A percentile compares a stretch with the other conserved stretches of the same genome.
Evolutionary conservation across 768 basidiomycete species (phyloP).

Genomic region (Daedaleopsis nitida): DNA sequence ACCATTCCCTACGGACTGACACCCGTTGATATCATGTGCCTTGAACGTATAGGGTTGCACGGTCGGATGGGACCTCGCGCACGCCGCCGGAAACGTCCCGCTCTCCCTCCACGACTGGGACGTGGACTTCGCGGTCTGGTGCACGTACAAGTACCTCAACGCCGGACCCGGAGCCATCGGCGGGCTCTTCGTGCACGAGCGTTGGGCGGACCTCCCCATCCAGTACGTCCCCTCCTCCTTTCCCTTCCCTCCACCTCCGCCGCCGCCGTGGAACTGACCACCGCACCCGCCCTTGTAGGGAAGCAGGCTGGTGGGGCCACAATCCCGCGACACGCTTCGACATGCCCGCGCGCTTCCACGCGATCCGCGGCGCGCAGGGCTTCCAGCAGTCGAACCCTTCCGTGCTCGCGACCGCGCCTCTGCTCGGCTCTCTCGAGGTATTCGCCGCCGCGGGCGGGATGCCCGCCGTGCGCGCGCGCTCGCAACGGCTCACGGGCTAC

Average conservation of each 20-base stretch:
- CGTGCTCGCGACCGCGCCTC: conserved; percentile 73
- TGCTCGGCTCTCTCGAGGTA: conserved; percentile 81
- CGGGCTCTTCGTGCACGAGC: conserved; percentile 88
- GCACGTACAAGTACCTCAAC: conserved; percentile 98
- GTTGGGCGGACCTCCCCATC: conserved; percentile 74
- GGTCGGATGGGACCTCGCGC: conserved; percentile 96
- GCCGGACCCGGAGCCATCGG: conserved; percentile 96
- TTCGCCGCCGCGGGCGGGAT: conserved; percentile 83
- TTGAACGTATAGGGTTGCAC: conserved; percentile 70
- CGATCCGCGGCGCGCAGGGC: conserved; percentile 89
- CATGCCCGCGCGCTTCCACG: conserved; percentile 84
- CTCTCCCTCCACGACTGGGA: conserved; percentile 89
- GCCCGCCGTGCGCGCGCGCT: conserved; percentile 65
- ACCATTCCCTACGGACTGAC: background rate
- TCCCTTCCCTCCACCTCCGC: conserved; percentile 3
- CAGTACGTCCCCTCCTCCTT: conserved; percentile 26
- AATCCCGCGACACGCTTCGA: conserved; percentile 82
- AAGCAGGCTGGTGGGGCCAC: conserved; percentile 99
- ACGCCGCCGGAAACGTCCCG: conserved; percentile 93
- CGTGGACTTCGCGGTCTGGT: conserved; percentile 98
- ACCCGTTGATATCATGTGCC: background rate
- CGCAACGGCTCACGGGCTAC: conserved; percentile 65
- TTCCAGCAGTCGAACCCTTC: conserved; percentile 97
- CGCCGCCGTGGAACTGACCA: background rate
- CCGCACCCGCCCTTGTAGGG: conserved; percentile 48